These are phyloP conservation scores for Phytopythium montanum DNA, from an alignment of 352 stramenopile genomes.

Conservation along the genomic window DNA sequence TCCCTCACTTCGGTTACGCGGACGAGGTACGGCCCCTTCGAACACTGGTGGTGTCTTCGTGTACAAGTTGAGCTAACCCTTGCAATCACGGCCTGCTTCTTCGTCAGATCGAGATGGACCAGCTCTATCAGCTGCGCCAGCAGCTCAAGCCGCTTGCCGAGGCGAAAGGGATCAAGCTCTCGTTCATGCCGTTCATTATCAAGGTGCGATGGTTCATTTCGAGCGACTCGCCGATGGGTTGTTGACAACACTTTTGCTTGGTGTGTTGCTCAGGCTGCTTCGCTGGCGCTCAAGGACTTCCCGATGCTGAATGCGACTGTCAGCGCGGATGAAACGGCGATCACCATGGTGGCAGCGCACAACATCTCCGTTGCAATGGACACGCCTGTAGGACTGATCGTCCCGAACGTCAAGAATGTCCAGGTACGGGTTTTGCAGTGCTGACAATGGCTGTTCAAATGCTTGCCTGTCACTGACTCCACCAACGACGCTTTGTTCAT, in stretches of 20 bases:
- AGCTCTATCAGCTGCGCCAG: conserved; percentile 80
- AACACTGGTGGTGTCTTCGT: not conserved
- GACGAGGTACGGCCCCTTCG: conserved; percentile 81
- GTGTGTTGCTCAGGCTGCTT: conserved; percentile 66
- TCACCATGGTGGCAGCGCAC: conserved; percentile 91
- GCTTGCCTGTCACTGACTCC: not conserved
- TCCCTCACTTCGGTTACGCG: conserved; percentile 97
- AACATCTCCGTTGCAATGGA: conserved; percentile 99
- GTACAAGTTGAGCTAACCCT: not conserved
- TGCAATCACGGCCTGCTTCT: conserved; percentile 1
- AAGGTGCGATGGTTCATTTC: conserved; percentile 41
- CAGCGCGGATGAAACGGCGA: conserved; percentile 72
- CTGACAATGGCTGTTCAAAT: not conserved
- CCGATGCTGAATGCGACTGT: conserved; percentile 94
- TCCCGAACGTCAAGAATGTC: conserved; percentile 95
- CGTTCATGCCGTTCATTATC: conserved; percentile 96
- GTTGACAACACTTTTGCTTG: not conserved
- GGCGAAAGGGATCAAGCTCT: conserved; percentile 86
- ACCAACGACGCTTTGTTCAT: conserved; percentile 4
- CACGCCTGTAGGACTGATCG: conserved; percentile 93
- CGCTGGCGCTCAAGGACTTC: conserved; percentile 92
- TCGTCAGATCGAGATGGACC: conserved; percentile 86
- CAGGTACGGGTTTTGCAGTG: conserved; percentile 39
- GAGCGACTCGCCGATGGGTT: not conserved
- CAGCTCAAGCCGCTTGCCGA: conserved; percentile 87